Base-by-base conservation (phyloP, 345 rosid genomes). In the Mallotus nudiflorus region DNA sequence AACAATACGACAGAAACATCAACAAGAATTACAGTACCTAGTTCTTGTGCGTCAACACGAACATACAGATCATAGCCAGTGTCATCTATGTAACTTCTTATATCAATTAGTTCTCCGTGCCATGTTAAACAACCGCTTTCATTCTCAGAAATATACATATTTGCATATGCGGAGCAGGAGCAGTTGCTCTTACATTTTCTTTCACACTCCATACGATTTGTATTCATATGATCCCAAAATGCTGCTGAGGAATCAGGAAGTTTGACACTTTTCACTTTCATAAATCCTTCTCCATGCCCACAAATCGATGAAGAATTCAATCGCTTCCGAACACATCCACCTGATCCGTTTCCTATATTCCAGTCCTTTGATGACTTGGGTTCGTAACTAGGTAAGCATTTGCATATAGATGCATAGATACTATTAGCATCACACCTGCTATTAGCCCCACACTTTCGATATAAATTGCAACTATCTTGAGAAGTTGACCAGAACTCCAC, bases 51-150 rank as follows among this genome's bases (percentile, higher is more conserved):
- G 3, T 68, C 72, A 16, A 56, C 65, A 20, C 72, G 49, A 27
- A 68, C 64, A 28, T 57, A 55, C 8, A 68, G 12, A 37, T 62
- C 68, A 9, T 39, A n/a, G 1, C 55, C 63, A 13, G n/a, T 64
- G 11, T n/a, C 52, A 10, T 22, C 11, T 13, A 27, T 45, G 3
- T 25, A 53, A 51, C 22, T 22, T 49, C 33, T 51, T n/a, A 45
- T 67, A 29, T 74, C 72, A 48, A 67, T 28, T 48, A 74, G 39
- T 9, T 74, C 67, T 9, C 77, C 76, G 28, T 73, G 66, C 71
- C 66, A 73, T 28, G 19, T 8, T 24, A 65, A 39, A 61, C 76
- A 73, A 14, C 59, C 66, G 2, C 19, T 22, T 9, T 22, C 58
- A 18, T 20, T 22, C 28, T 13, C 27, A 51, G 27, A 27, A 20